Conservation (phyloP, 2,329 filamentous ascomycete genomes). For the Thermothelomyces thermophilus region DNA sequence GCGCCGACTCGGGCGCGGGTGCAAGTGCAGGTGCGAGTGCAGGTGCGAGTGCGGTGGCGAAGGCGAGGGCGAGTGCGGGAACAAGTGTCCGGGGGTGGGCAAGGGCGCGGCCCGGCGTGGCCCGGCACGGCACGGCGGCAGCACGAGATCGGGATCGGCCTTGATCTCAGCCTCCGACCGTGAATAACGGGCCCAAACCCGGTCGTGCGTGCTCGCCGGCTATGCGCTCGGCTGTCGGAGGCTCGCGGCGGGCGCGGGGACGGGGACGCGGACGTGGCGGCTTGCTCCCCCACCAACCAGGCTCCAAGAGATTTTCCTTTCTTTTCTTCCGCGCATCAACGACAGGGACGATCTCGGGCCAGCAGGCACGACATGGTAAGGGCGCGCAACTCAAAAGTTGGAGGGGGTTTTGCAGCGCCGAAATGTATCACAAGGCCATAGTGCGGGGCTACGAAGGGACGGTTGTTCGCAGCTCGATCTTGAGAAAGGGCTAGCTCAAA, state of each 20-base stretch:
- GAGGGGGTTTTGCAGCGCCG: conserved; percentile 7
- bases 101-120: conserved; percentile 8
- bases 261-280: conserved; percentile 13
- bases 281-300: conserved; percentile 22
- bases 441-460: conserved; percentile 14
- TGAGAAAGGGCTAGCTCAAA: conserved; percentile 1
- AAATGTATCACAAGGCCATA: conserved; percentile 27
- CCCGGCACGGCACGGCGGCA: conserved; percentile 14
- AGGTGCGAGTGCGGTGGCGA: background rate
- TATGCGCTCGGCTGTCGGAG: background rate
- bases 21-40: background rate
- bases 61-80: background rate
- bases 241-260: conserved; percentile 10
- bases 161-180: background rate
- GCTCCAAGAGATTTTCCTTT: conserved; percentile 15
- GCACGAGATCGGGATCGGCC: background rate
- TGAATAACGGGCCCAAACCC: background rate
- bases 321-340: conserved; percentile 24
- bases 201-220: background rate
- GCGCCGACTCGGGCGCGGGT: background rate
- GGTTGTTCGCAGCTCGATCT: conserved; percentile 11
- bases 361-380: conserved; percentile 24
- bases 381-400: background rate
- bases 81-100: background rate
- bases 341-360: conserved; percentile 15